Base-by-base conservation (phyloP, 2,329 filamentous ascomycete species). In the Mycosphaerelloides madeirae region DNA sequence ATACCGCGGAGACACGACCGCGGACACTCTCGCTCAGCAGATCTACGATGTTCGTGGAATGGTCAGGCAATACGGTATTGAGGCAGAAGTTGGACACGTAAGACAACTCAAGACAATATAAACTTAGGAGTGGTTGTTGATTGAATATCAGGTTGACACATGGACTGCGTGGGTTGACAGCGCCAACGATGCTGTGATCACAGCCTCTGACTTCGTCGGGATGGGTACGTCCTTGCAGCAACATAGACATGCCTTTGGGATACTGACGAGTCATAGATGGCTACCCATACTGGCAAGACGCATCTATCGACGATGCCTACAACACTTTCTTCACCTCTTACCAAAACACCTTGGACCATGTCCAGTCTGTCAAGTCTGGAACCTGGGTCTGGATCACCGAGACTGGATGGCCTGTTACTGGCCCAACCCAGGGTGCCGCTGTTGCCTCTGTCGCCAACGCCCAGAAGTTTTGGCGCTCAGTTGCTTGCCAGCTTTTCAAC, bases 261-360 rank as follows among this genome's bases (percentile, higher is more conserved):
- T 25, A 9, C 22, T 25, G 9, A 25, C 9, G n/a, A 25, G 22
- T 25, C 22, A 6, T 25, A 25, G 79, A 84, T 53, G 79, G 79
- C 59, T 84, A 83, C 63, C 80, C 81, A 22, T 84, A 81, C 72
- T 84, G 79, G 68, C 76, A 84, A 68, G 72, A 68, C 59, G 71
- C 64, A 58, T 71, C 76, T 57, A 81, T 84, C 57, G 70, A 75
- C 43, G 74, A 79, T 58, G 71, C 75, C 6, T 70, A 67, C 49
- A 61, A 66, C 43, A 72, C 81, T 41, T 84, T 84, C 68, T 71
- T 67, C 64, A 43, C 65, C 12, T 57, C 58, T 11, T 61, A 69
- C 32, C 49, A 64, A 20, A 58, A 57, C 15, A 65, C 65, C 3
- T 55, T 64, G 31, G 59, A 66, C 39, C 71, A 64, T 29, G 76